phyloP scores from a whole-genome alignment of 495 filamentous ascomycete species.

The Penicillium dipodomyicola region DNA sequence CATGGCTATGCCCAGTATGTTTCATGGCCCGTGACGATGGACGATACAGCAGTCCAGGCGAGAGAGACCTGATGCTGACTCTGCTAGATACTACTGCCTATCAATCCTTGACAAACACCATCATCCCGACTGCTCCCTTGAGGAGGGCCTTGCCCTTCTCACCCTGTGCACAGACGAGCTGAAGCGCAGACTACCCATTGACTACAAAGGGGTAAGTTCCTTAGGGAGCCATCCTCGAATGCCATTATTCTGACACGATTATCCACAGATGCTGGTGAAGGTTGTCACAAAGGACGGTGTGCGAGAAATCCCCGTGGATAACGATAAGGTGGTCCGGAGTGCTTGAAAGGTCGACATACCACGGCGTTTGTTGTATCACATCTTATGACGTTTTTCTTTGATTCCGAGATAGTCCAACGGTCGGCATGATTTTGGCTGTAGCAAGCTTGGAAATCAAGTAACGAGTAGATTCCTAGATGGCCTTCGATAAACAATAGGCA shows the following conservation, averaged over 20 bases:
- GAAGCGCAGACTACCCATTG: constrained; percentile 91
- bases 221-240: not conserved
- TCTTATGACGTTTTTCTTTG: constrained; percentile 35
- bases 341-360: constrained; percentile 51
- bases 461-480: not conserved
- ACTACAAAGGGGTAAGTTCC: constrained; percentile 83
- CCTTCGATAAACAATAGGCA: not conserved
- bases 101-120: constrained; percentile 98
- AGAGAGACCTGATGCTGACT: constrained; percentile 22
- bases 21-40: constrained; percentile 4
- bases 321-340: constrained; percentile 67
- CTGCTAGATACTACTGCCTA: constrained; percentile 80
- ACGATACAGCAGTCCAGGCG: not conserved
- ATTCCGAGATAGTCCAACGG: constrained; percentile 29
- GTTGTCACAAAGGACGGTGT: constrained; percentile 91
- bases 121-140: constrained; percentile 84
- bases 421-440: constrained; percentile 14
- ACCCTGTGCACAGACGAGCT: constrained; percentile 94
- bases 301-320: constrained; percentile 72
- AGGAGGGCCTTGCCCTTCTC: constrained; percentile 84
- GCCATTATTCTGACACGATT: constrained; percentile 14
- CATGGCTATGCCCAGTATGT: constrained; percentile 97
- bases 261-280: constrained; percentile 71
- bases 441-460: not conserved
- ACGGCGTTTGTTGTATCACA: constrained; percentile 45